Evolutionary conservation across 2,329 filamentous ascomycete species (phyloP).

Genomic region (Alternaria sp.): DNA sequence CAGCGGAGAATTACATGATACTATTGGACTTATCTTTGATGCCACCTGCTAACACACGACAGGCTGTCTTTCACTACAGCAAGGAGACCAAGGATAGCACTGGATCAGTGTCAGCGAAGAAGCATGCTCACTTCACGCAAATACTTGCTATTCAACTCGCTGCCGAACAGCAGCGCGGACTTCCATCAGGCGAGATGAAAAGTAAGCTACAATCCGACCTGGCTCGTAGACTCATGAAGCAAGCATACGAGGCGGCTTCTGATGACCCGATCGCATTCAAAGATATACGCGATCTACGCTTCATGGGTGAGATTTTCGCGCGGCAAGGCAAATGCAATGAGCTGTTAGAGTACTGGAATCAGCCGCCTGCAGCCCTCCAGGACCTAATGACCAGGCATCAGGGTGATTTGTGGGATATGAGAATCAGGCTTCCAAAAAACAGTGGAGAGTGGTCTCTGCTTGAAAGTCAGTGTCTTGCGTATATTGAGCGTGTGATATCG

Average conservation of each 20-base stretch:
- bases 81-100: conserved; percentile 30
- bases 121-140: conserved; percentile 35
- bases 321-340: conserved; percentile 35
- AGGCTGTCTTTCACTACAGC: conserved; percentile 43
- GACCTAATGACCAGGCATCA: conserved; percentile 31
- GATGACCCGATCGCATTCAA: conserved; percentile 38
- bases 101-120: conserved; percentile 26
- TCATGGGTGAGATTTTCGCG: conserved; percentile 43
- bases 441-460: conserved; percentile 26
- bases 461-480: conserved; percentile 24
- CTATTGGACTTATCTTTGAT: not conserved
- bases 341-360: conserved; percentile 36
- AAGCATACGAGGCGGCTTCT: conserved; percentile 37
- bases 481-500: conserved; percentile 22
- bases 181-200: conserved; percentile 27
- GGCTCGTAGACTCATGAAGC: conserved; percentile 35
- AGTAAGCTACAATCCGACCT: conserved; percentile 29
- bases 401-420: conserved; percentile 33
- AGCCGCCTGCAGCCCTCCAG: conserved; percentile 25
- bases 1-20: not conserved
- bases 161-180: conserved; percentile 29
- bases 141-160: conserved; percentile 42
- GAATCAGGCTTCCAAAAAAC: conserved; percentile 18
- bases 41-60: conserved; percentile 12
- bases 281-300: conserved; percentile 44